These are phyloP conservation scores for Trichoderma reesei DNA, from an alignment of 495 filamentous ascomycete genomes.

Conservation along the genomic window DNA sequence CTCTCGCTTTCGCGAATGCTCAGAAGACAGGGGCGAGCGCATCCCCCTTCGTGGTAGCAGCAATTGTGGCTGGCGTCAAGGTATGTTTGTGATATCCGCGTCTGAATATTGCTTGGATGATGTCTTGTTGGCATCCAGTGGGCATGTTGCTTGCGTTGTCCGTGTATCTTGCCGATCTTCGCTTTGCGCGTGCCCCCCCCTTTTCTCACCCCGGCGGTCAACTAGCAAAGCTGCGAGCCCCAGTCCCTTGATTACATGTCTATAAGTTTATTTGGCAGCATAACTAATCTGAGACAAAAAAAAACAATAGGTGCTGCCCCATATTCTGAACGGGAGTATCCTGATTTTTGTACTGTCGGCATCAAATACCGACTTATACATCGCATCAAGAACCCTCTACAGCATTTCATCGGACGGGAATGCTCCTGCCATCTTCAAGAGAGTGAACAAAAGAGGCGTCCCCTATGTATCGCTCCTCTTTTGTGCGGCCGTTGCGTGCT, in stretches of 20 bases:
- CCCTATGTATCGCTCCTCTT: constrained; percentile 58
- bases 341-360: constrained; percentile 73
- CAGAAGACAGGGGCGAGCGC: constrained; percentile 45
- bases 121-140: too few relatives aligned
- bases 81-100: too few relatives aligned
- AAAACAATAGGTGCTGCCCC: constrained; percentile 38
- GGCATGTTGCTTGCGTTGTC: too few relatives aligned
- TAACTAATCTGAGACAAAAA: too few relatives aligned
- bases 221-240: too few relatives aligned
- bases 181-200: too few relatives aligned
- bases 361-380: constrained; percentile 72
- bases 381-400: constrained; percentile 72
- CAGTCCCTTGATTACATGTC: too few relatives aligned
- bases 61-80: constrained; percentile 51
- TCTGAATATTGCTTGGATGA: too few relatives aligned
- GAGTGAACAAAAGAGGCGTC: constrained; percentile 65
- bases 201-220: too few relatives aligned
- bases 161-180: too few relatives aligned
- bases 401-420: constrained; percentile 68
- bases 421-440: constrained; percentile 60
- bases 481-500: constrained; percentile 50
- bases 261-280: too few relatives aligned
- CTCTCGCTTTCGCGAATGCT: constrained; percentile 47
- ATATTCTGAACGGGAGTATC: constrained; percentile 71
- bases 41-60: constrained; percentile 58